phyloP scores from a whole-genome alignment of 208 protist species.

The Trypanosoma brucei region DNA sequence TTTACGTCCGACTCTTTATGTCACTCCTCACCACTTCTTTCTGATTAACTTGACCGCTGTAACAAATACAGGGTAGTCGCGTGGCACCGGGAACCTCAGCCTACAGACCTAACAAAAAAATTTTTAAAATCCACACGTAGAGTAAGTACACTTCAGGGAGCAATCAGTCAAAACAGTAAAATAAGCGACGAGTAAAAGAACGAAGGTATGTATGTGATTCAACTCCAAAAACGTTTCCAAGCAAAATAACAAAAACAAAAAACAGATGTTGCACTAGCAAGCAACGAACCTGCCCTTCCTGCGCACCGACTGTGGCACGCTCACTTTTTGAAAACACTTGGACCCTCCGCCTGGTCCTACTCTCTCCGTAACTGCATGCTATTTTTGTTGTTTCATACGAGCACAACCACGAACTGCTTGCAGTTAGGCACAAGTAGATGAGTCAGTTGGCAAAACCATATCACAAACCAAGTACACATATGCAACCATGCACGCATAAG shows the following conservation, averaged over 20 bases:
- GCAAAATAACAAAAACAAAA: conserved; percentile 2
- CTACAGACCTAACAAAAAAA: neutral
- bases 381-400: conserved; percentile 1
- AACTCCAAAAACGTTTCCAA: neutral
- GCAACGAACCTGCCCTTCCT: neutral
- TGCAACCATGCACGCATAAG: neutral
- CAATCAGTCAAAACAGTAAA: neutral
- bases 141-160: neutral
- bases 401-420: no score
- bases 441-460: neutral
- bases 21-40: no score
- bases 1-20: no score
- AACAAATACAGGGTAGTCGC: no score
- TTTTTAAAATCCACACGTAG: neutral
- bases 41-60: no score
- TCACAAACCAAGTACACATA: neutral
- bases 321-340: no score
- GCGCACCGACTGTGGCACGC: no score
- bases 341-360: no score
- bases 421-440: neutral
- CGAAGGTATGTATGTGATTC: neutral
- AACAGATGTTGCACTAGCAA: neutral
- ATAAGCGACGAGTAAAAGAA: conserved; percentile 1
- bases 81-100: no score
- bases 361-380: neutral